Evolutionary conservation across 2,329 filamentous ascomycete genomes (phyloP), one percentile per base, ranked within the genome.

Genomic region (Paraconiothyrium brasiliense): DNA sequence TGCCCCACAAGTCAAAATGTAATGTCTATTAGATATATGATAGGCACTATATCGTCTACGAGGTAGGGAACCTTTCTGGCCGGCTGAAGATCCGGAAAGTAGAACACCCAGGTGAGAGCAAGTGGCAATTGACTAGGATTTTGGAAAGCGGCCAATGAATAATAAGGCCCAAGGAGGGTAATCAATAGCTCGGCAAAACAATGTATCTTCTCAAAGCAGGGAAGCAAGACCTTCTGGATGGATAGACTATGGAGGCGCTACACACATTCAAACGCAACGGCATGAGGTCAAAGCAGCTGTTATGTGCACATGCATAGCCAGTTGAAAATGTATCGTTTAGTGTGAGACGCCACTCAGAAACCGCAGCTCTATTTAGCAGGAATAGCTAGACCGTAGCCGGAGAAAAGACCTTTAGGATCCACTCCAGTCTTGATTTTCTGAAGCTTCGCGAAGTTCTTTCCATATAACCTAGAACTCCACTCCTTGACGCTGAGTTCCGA

Each of bases 231-330:
- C 39, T 58, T 58, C 34, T 44, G 47, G 56, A 58, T 37, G 56
- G 56, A 20, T n/a, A 50, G 11, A 58, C 51, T n/a, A 47, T 58
- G 37, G 56, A 51, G 51, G 56, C 56, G 22, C 56, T 47, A 8
- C 52, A 58, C 30, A 52, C 52, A n/a, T 58, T 58, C 47, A 58
- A 58, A 22, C 47, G 56, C 24, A 41, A 41, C n/a, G 46, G 48
- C 47, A 44, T 20, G 6, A 30, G 4, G 4, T 2, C 27, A 30
- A 6, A 30, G 27, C 27, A 30, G 6, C 27, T 30, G 6, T 6
- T 30, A 30, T 30, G 35, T 37, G 3, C 11, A 37, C 35, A 6
- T 44, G 16, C n/a, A 44, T 4, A 10, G 41, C 16, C 41, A n/a
- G 20, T 20, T 44, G 20, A 37, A 22, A 44, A 22, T 22, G 41